Percentiles rank a stretch among this genome's conserved stretches.
phyloP scores from a whole-genome alignment of 2,329 filamentous ascomycete genomes.

The Alternaria rosae region DNA sequence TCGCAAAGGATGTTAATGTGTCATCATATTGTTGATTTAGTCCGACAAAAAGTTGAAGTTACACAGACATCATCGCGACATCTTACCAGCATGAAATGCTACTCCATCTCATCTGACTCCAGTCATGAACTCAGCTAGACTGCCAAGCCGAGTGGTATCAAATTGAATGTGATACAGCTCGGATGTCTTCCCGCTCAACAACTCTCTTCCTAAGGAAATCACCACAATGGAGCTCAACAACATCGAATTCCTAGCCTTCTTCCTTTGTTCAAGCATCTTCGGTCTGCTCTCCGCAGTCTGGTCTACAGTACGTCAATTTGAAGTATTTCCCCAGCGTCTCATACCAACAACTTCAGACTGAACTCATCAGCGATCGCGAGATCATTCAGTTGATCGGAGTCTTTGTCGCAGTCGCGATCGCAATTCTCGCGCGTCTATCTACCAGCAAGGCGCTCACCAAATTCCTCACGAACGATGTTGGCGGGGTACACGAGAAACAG shows the following conservation, averaged over 20 bases:
- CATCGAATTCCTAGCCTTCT: conserved; percentile 17
- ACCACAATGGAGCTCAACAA: conserved; percentile 14
- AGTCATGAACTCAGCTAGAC: not conserved
- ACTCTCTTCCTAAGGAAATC: not conserved
- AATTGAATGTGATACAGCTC: not conserved
- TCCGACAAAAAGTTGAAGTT: not conserved
- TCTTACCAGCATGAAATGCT: not conserved
- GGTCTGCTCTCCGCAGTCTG: conserved; percentile 8
- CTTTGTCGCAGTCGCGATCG: conserved; percentile 4
- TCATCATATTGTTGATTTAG: too few species aligned
- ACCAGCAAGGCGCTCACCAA: conserved; percentile 1
- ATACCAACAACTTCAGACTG: conserved; percentile 10
- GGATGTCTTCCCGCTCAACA: not conserved
- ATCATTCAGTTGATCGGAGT: conserved; percentile 14
- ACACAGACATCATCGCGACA: not conserved
- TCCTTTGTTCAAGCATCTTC: conserved; percentile 16
- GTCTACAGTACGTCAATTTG: conserved; percentile 6
- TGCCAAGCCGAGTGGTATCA: conserved; percentile 6
- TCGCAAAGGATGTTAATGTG: not conserved
- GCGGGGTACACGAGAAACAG: conserved; percentile 9
- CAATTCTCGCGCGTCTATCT: not conserved
- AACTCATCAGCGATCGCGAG: conserved; percentile 15
- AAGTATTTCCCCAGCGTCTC: not conserved
- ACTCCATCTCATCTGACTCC: not conserved
- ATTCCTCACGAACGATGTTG: conserved; percentile 7